phyloP scores from a whole-genome alignment of 2,329 filamentous ascomycete species.

The Pseudogymnoascus sp. region DNA sequence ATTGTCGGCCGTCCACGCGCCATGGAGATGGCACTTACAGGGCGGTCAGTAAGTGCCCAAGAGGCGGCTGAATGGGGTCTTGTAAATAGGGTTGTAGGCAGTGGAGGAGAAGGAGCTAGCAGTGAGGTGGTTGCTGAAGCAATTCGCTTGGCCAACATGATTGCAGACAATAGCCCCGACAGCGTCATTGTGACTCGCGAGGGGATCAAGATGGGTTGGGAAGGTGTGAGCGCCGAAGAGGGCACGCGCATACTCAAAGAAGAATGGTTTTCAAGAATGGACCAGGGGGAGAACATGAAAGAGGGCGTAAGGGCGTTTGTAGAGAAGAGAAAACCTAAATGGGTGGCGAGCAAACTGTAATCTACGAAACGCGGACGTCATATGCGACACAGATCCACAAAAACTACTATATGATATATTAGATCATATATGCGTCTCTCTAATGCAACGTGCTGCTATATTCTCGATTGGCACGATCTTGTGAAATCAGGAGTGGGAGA shows the following conservation, averaged over 20 bases:
- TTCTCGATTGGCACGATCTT: not conserved
- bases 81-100: conserved; percentile 54
- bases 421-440: not conserved
- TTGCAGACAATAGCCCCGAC: conserved; percentile 64
- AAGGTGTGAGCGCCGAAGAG: conserved; percentile 54
- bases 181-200: conserved; percentile 64
- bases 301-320: conserved; percentile 70
- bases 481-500: not conserved
- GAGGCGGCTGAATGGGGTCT: conserved; percentile 59
- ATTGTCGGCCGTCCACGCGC: conserved; percentile 61
- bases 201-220: conserved; percentile 65
- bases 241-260: conserved; percentile 46
- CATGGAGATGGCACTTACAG: conserved; percentile 61
- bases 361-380: not conserved
- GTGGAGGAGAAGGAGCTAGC: conserved; percentile 27
- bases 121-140: conserved; percentile 46
- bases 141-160: conserved; percentile 48
- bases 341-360: conserved; percentile 55
- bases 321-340: conserved; percentile 61
- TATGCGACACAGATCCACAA: too few species aligned
- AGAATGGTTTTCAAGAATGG: conserved; percentile 49
- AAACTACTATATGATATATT: too few species aligned
- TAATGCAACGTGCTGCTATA: not conserved
- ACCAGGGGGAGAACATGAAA: conserved; percentile 61
- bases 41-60: conserved; percentile 47